A percentile compares a stretch with the other conserved stretches of the same genome.
Evolutionary conservation across 2,329 filamentous ascomycete species (phyloP).

Genomic region (Periconia sp.): DNA sequence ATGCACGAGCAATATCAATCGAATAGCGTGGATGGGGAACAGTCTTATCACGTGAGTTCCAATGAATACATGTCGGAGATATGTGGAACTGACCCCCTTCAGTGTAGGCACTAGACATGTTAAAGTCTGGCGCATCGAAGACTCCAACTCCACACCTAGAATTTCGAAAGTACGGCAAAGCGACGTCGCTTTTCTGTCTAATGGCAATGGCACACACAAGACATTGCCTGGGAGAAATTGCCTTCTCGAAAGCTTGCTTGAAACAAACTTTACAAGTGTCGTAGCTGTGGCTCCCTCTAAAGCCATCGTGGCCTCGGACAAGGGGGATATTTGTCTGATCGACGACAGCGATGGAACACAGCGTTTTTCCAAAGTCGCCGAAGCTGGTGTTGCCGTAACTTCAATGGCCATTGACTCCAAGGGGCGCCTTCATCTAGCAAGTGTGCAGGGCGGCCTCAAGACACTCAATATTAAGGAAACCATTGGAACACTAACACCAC

Average conservation of each 20-base stretch:
- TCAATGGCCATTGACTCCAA: constrained; percentile 68
- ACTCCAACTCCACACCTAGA: constrained; percentile 65
- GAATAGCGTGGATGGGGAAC: constrained; percentile 89
- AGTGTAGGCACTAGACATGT: constrained; percentile 83
- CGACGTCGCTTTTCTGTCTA: constrained; percentile 52
- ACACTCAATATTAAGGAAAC: constrained; percentile 51
- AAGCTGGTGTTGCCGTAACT: constrained; percentile 70
- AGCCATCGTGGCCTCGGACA: constrained; percentile 84
- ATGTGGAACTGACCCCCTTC: background rate
- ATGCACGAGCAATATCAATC: constrained; percentile 84
- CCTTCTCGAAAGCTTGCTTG: constrained; percentile 78
- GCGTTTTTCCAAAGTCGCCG: constrained; percentile 70
- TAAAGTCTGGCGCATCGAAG: constrained; percentile 90
- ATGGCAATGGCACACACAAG: constrained; percentile 53
- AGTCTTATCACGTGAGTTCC: constrained; percentile 72
- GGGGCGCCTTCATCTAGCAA: constrained; percentile 70
- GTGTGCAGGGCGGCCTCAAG: constrained; percentile 65
- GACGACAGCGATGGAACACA: constrained; percentile 77
- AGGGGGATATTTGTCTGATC: constrained; percentile 86
- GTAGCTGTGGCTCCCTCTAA: constrained; percentile 73
- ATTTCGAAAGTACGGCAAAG: constrained; percentile 39
- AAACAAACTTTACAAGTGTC: constrained; percentile 83
- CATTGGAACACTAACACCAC: constrained; percentile 33
- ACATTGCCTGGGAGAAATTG: constrained; percentile 87
- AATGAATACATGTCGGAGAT: background rate